Percentiles rank a stretch among this genome's conserved stretches.
Conservation (phyloP, 768 basidiomycete genomes). For the Cystofilobasidium macerans region DNA sequence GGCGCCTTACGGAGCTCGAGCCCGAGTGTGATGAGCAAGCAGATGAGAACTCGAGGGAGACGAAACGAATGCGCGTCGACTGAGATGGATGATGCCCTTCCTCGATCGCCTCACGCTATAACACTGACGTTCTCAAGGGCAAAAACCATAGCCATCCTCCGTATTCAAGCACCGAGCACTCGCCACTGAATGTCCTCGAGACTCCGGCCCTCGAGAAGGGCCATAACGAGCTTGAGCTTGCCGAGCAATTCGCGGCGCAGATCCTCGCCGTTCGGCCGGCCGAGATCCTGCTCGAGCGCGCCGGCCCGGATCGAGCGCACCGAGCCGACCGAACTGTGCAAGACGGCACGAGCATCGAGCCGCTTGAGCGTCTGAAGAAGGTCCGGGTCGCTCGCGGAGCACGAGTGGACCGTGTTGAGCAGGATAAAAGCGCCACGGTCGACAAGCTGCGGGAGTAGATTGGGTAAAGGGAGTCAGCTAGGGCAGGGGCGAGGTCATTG, state of each 20-base stretch:
- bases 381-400: neutral
- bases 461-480: neutral
- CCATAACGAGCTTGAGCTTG: neutral
- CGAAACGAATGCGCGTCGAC: no score
- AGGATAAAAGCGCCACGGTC: conserved; percentile 5
- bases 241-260: neutral
- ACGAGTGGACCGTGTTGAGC: neutral
- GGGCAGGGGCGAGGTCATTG: neutral
- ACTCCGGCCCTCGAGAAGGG: neutral
- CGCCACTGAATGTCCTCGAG: conserved; percentile 1
- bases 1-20: neutral
- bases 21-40: no score
- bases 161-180: neutral
- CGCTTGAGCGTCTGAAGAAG: neutral
- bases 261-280: neutral
- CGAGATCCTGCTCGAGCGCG: conserved; percentile 2
- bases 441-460: neutral
- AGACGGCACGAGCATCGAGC: neutral
- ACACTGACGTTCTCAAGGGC: no score
- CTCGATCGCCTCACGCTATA: no score
- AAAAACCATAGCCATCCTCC: no score
- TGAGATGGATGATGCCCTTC: no score
- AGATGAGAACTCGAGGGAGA: no score
- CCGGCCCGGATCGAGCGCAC: neutral
- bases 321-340: neutral